These are phyloP conservation scores for Verticillium dahliae DNA, from an alignment of 2,329 filamentous ascomycete species.

Conservation along the genomic window DNA sequence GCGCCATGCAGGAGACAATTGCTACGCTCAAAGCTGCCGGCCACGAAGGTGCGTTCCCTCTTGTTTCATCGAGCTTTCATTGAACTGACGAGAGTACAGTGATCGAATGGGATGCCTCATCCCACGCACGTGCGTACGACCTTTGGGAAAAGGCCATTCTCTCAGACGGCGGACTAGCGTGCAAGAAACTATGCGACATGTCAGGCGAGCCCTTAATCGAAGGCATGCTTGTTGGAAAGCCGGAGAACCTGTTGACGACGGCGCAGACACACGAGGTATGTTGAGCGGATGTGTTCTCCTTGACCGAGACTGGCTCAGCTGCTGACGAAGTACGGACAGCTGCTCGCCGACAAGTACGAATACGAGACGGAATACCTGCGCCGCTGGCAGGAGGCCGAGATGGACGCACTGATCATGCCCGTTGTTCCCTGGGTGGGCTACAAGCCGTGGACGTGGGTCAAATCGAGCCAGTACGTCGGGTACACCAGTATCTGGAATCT, in stretches of 20 bases:
- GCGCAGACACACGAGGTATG: slow-evolving; percentile 19
- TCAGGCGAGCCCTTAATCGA: slow-evolving; percentile 36
- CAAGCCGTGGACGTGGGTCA: slow-evolving; percentile 16
- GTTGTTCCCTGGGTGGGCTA: slow-evolving; percentile 16
- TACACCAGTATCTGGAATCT: slow-evolving; percentile 26
- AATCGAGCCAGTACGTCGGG: slow-evolving; percentile 21
- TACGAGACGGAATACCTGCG: slow-evolving; percentile 22
- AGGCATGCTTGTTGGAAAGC: slow-evolving; percentile 14
- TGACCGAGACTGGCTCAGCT: background rate
- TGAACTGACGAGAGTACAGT: slow-evolving; percentile 1
- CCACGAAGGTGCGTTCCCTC: slow-evolving; percentile 11
- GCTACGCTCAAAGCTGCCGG: slow-evolving; percentile 12
- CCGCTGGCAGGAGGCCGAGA: slow-evolving; percentile 33
- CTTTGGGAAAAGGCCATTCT: slow-evolving; percentile 17
- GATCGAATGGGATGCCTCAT: slow-evolving; percentile 13
- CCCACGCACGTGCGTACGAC: slow-evolving; percentile 17
- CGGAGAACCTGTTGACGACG: background rate
- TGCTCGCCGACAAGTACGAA: slow-evolving; percentile 34
- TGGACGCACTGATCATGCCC: slow-evolving; percentile 20
- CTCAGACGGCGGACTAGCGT: slow-evolving; percentile 19
- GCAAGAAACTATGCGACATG: slow-evolving; percentile 18
- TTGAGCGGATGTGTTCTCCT: background rate
- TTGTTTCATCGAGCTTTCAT: slow-evolving; percentile 11
- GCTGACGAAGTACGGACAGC: slow-evolving; percentile 14
- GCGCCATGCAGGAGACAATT: slow-evolving; percentile 21